These are phyloP conservation scores for Tetrahymena malaccensis DNA, from an alignment of 73 alveolate species.

Conservation along the genomic window DNA sequence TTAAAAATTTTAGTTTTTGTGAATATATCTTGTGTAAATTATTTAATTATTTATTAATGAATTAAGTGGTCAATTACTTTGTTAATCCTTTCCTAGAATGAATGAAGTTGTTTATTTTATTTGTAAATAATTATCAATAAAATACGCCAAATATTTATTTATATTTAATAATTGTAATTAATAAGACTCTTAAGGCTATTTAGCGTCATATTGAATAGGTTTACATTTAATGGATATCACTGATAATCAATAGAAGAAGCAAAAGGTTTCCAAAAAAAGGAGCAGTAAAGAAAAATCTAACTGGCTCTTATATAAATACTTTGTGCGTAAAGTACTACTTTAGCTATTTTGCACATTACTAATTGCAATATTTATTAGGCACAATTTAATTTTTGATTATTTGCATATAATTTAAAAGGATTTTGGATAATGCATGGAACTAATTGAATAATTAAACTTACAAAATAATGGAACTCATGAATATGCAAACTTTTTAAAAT, in stretches of 20 bases:
- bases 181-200: not conserved
- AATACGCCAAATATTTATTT: not conserved
- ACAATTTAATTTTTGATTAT: not conserved
- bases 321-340: not conserved
- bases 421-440: slow-evolving; percentile 15
- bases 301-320: not conserved
- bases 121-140: not conserved
- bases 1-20: not conserved
- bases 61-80: too few relatives aligned
- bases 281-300: not conserved
- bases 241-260: not conserved
- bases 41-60: too few relatives aligned
- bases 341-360: not conserved
- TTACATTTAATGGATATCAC: not conserved
- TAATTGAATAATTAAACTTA: not conserved
- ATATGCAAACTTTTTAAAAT: slow-evolving; percentile 24
- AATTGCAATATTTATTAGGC: not conserved
- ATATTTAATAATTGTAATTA: not conserved
- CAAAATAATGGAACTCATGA: slow-evolving; percentile 35
- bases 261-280: not conserved
- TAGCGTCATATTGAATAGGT: not conserved
- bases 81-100: not conserved
- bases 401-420: not conserved
- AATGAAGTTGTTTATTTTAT: not conserved
- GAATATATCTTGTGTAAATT: not conserved